These are phyloP conservation scores for Myxozyma melibiosi DNA, from an alignment of 805 yeast genomes.

Conservation along the genomic window DNA sequence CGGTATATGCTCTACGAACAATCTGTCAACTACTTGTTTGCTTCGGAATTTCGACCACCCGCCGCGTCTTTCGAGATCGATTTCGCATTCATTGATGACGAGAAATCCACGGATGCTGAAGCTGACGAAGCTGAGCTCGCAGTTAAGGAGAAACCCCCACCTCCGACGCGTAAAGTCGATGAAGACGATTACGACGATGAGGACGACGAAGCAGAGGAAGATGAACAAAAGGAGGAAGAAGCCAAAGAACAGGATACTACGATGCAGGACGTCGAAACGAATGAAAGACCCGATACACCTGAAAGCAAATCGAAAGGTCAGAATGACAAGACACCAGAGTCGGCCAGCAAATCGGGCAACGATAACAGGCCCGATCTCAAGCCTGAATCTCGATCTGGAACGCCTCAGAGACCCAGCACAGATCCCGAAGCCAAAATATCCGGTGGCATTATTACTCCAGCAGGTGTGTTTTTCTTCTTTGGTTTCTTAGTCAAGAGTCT, in stretches of 20 bases:
- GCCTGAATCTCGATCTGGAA: slow-evolving; percentile 6
- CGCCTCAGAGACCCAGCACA: slow-evolving; percentile 1
- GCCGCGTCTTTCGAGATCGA: slow-evolving; percentile 33
- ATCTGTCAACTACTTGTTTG: slow-evolving; percentile 39
- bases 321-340: neutral
- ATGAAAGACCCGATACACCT: neutral
- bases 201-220: neutral
- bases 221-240: neutral
- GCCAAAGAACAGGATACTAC: slow-evolving; percentile 32
- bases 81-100: slow-evolving; percentile 35
- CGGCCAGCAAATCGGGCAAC: slow-evolving; percentile 5
- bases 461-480: slow-evolving; percentile 13
- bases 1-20: slow-evolving; percentile 48
- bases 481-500: neutral
- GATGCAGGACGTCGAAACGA: slow-evolving; percentile 32
- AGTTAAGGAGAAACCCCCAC: slow-evolving; percentile 4
- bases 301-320: neutral
- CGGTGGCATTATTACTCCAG: slow-evolving; percentile 31
- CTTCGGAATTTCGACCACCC: slow-evolving; percentile 20
- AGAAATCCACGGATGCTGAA: slow-evolving; percentile 2
- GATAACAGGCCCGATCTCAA: too few species aligned
- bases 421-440: slow-evolving; percentile 12
- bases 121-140: slow-evolving; percentile 1
- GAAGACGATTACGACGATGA: slow-evolving; percentile 44
- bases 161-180: slow-evolving; percentile 19